Conservation (phyloP, 441 rosid genomes). For the Pelargonium myrrhifolium region DNA sequence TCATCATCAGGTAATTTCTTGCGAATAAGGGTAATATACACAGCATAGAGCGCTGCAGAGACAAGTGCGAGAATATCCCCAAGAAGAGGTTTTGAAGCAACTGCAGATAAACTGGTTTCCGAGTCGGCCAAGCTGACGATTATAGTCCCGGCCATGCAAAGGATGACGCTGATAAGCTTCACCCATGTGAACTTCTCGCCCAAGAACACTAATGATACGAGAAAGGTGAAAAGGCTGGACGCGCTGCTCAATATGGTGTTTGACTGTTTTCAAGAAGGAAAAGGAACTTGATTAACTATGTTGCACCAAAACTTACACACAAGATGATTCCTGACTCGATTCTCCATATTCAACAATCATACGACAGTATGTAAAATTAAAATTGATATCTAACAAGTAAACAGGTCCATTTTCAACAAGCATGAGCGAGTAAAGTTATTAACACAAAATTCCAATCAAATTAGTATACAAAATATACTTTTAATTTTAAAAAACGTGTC, state of each 20-base stretch:
- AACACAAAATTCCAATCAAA: too few relatives aligned
- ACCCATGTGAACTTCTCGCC: conserved; percentile 88
- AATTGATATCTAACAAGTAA: too few relatives aligned
- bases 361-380: too few relatives aligned
- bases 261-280: conserved; percentile 47
- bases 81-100: conserved; percentile 63
- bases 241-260: conserved; percentile 86
- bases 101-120: conserved; percentile 27
- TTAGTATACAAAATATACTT: too few relatives aligned
- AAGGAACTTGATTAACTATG: not conserved
- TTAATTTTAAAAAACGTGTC: too few relatives aligned
- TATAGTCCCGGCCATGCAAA: conserved; percentile 87
- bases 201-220: conserved; percentile 63
- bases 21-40: conserved; percentile 82
- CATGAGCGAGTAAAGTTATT: too few relatives aligned
- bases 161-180: conserved; percentile 79
- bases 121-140: conserved; percentile 87
- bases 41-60: conserved; percentile 74
- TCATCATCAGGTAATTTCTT: conserved; percentile 73
- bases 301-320: too few relatives aligned
- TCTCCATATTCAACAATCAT: too few relatives aligned
- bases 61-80: conserved; percentile 72
- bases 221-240: conserved; percentile 85
- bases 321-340: too few relatives aligned
- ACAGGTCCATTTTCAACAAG: too few relatives aligned